Percentiles rank a stretch among this genome's conserved stretches.
phyloP scores from a whole-genome alignment of 2,329 filamentous ascomycete species.

The Erysiphe neolycopersici region DNA sequence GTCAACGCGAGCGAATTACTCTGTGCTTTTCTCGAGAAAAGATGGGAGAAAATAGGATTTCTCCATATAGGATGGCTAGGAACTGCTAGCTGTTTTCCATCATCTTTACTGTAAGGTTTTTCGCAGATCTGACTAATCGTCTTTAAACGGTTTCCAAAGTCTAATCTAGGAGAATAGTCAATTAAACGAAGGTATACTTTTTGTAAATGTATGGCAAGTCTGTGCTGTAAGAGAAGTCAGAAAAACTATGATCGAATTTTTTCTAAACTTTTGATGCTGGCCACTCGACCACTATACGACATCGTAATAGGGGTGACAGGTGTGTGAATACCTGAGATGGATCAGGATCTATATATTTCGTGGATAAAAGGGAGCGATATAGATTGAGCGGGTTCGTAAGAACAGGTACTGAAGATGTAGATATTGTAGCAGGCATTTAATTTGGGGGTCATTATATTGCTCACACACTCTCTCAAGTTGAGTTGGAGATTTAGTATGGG shows the following conservation, averaged over 20 bases:
- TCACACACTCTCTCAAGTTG: too few relatives aligned
- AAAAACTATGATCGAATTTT: not conserved
- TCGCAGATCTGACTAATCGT: slow-evolving; percentile 26
- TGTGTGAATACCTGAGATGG: slow-evolving; percentile 29
- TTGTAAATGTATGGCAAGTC: slow-evolving; percentile 48
- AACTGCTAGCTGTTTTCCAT: slow-evolving; percentile 20
- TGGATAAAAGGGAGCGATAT: slow-evolving; percentile 44
- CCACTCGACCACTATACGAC: not conserved
- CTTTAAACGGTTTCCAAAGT: slow-evolving; percentile 39
- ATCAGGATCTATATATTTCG: slow-evolving; percentile 35
- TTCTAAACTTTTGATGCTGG: not conserved
- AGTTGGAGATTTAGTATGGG: too few relatives aligned
- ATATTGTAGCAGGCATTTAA: not conserved
- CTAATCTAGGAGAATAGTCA: slow-evolving; percentile 46
- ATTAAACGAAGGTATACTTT: slow-evolving; percentile 29
- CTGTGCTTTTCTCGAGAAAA: slow-evolving; percentile 27
- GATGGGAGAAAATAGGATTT: slow-evolving; percentile 30
- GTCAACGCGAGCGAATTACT: slow-evolving; percentile 38
- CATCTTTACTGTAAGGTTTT: slow-evolving; percentile 9
- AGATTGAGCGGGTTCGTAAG: slow-evolving; percentile 52
- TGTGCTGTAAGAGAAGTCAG: slow-evolving; percentile 17
- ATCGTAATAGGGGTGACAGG: not conserved
- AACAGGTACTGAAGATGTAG: slow-evolving; percentile 18
- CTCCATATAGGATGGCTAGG: slow-evolving; percentile 27
- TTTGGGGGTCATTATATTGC: too few relatives aligned